Base-by-base conservation (phyloP, 306 rosid genomes). In the peach (Prunus persica) region DNA sequence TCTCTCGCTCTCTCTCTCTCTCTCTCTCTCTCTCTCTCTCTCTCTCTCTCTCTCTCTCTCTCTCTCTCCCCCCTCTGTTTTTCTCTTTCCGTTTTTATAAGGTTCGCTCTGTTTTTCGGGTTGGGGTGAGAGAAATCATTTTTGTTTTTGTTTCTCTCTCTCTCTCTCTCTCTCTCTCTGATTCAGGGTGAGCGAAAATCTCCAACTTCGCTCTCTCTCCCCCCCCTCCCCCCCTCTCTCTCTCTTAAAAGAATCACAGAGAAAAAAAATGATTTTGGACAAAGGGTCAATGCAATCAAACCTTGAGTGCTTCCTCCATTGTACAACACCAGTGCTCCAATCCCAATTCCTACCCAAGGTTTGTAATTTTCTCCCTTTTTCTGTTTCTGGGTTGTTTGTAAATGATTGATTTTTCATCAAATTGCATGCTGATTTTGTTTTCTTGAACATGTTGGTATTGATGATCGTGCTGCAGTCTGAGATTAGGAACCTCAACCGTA, bases 311-410 rank as follows among this genome's bases (percentile, higher is more conserved):
- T 87, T 96, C 81, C 98, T 96, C 60, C 86, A 90, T 10, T 74
- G 81, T 82, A 92, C 91, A 32, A 92, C 99, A 6, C 99, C 99
- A 24, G 83, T 84, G 18, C 90, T 89, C 15, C 89, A 81, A 65
- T 88, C 98, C 46, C 90, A 87, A 72, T 87, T 83, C 73, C 96
- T 95, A 28, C 91, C 92, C 2, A 84, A 95, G 96, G 99, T 95
- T 14, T 41, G 57, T 30, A 54, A 11, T 34, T 43, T 69, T 30
- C 11, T 13, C 6, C 18, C 2, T 16, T 27, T 64, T 16, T 34
- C 2, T 1, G n/a, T 6, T 27, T 54, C 32, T 52, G 27, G 1
- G 24, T 13, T 71, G 65, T 10, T 13, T 70, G 67, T 49, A 11
- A 16, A 22, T 38, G 49, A 25, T 27, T 30, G 19, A 11, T 43